phyloP scores from a whole-genome alignment of 805 yeast genomes.

The Ogataea nitratoaversa region DNA sequence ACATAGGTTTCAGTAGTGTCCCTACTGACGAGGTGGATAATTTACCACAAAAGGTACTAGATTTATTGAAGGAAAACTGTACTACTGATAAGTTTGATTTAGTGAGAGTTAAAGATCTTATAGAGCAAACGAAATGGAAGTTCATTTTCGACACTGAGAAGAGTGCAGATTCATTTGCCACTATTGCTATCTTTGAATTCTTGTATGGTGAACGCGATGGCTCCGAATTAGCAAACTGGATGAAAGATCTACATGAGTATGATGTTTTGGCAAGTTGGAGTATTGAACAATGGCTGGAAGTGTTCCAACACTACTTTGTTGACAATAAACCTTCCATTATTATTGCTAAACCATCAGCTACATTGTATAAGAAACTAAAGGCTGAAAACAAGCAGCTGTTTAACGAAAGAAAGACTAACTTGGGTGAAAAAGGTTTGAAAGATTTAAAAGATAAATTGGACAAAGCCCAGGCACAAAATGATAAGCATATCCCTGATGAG shows the following conservation, averaged over 20 bases:
- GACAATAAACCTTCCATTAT: slow-evolving; percentile 62
- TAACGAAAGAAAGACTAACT: slow-evolving; percentile 43
- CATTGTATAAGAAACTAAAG: slow-evolving; percentile 50
- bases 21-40: slow-evolving; percentile 59
- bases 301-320: slow-evolving; percentile 51
- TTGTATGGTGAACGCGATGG: slow-evolving; percentile 70
- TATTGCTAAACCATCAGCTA: slow-evolving; percentile 66
- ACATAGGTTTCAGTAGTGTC: slow-evolving; percentile 62
- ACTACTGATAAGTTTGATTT: slow-evolving; percentile 53
- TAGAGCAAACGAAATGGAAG: slow-evolving; percentile 61
- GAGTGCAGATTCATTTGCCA: slow-evolving; percentile 55
- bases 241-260: slow-evolving; percentile 55
- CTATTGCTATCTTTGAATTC: slow-evolving; percentile 71
- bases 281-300: slow-evolving; percentile 58
- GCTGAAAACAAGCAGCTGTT: slow-evolving; percentile 45
- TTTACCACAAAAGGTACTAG: slow-evolving; percentile 49
- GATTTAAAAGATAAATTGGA: slow-evolving; percentile 48
- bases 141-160: slow-evolving; percentile 59
- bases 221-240: slow-evolving; percentile 50
- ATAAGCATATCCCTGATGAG: slow-evolving; percentile 69
- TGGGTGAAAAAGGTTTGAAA: slow-evolving; percentile 59
- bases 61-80: slow-evolving; percentile 51
- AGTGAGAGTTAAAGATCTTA: slow-evolving; percentile 58
- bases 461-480: slow-evolving; percentile 63
- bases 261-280: slow-evolving; percentile 59